phyloP scores from a whole-genome alignment of 495 filamentous ascomycete genomes.

The Lichina pygmaea region DNA sequence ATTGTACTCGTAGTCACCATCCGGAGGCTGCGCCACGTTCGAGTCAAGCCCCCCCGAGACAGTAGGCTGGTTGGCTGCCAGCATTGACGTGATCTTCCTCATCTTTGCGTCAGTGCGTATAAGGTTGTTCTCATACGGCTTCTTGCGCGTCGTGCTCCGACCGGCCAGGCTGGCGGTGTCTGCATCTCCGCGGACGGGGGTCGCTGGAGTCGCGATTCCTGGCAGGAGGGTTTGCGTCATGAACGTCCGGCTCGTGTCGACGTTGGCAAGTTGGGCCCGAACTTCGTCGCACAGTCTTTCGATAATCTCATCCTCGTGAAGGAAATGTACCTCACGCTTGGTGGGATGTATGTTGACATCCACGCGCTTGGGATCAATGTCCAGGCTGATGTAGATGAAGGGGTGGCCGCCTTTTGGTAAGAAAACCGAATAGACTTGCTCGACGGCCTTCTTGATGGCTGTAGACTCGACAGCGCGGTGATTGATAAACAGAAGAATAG shows the following conservation, averaged over 20 bases:
- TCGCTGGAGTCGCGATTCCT: slow-evolving; percentile 18
- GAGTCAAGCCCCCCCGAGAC: not conserved
- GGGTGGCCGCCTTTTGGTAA: slow-evolving; percentile 89
- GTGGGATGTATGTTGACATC: slow-evolving; percentile 98
- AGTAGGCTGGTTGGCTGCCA: slow-evolving; percentile 18
- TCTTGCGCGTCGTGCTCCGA: slow-evolving; percentile 13
- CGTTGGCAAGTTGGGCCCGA: slow-evolving; percentile 50
- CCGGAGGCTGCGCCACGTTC: slow-evolving; percentile 8
- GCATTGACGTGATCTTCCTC: slow-evolving; percentile 92
- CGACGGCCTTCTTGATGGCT: slow-evolving; percentile 66
- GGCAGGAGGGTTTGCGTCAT: slow-evolving; percentile 77
- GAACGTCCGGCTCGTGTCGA: slow-evolving; percentile 88
- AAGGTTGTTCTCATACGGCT: slow-evolving; percentile 66
- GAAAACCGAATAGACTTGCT: slow-evolving; percentile 74
- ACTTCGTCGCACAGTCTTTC: slow-evolving; percentile 67
- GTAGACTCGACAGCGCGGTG: slow-evolving; percentile 89
- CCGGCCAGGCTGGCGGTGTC: slow-evolving; percentile 8
- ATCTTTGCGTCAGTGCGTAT: slow-evolving; percentile 73
- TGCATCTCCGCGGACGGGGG: slow-evolving; percentile 8
- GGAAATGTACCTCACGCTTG: slow-evolving; percentile 91
- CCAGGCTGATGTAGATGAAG: slow-evolving; percentile 75
- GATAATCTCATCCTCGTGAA: slow-evolving; percentile 94
- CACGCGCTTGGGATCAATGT: slow-evolving; percentile 78
- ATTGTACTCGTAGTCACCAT: slow-evolving; percentile 39
- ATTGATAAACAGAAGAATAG: slow-evolving; percentile 84